A percentile compares a stretch with the other conserved stretches of the same genome.
These are phyloP conservation scores for Crataegus laevigata DNA, from an alignment of 306 rosid species.

Conservation along the genomic window DNA sequence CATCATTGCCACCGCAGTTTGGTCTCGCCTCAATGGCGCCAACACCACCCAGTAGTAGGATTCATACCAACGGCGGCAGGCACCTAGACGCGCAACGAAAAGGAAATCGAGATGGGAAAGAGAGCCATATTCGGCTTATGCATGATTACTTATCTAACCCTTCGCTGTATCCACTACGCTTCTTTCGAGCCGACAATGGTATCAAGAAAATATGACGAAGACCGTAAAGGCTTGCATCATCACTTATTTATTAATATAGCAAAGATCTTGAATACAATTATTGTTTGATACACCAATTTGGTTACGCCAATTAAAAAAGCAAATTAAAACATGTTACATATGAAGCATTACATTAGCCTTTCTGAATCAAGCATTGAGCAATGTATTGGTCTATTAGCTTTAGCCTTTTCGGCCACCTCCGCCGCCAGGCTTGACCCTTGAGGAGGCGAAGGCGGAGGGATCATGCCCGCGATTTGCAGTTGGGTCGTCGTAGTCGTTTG, in stretches of 20 bases:
- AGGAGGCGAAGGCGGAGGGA: conserved; percentile 14
- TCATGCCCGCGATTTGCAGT: conserved; percentile 47
- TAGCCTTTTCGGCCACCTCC: conserved; percentile 2
- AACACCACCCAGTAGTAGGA: neutral
- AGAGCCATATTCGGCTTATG: no score
- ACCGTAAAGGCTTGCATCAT: no score
- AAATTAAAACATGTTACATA: neutral
- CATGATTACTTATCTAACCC: no score
- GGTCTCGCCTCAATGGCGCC: neutral
- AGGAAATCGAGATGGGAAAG: no score
- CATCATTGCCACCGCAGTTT: neutral
- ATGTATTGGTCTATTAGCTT: neutral
- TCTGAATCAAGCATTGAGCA: neutral
- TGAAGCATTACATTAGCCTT: neutral
- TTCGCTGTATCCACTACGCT: no score
- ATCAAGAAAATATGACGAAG: no score
- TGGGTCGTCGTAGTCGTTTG: conserved; percentile 38
- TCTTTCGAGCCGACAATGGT: no score
- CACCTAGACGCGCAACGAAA: no score
- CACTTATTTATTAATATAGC: no score
- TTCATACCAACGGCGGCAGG: neutral
- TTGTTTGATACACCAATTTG: neutral
- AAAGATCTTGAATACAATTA: neutral
- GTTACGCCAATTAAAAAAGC: neutral
- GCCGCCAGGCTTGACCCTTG: neutral